Percentiles rank a stretch among this genome's conserved stretches.
These are phyloP conservation scores for Chaetothyriales sp. DNA, from an alignment of 2,329 filamentous ascomycete genomes.

Conservation along the genomic window DNA sequence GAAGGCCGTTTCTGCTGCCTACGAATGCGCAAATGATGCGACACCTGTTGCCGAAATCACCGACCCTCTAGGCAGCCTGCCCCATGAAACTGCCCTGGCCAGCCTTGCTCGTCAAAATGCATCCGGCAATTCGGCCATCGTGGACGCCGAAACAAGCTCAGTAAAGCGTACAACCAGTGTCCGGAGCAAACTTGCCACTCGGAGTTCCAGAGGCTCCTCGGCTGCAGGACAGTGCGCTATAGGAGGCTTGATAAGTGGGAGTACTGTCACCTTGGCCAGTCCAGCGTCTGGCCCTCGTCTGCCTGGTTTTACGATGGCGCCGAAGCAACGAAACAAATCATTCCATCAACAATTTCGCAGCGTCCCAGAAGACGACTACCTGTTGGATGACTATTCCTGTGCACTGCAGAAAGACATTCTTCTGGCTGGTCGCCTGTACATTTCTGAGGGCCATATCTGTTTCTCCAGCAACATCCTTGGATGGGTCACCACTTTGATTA, in stretches of 20 bases:
- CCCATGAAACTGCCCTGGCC: conserved; percentile 12
- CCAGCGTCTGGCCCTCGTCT: conserved; percentile 53
- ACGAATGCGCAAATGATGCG: conserved; percentile 32
- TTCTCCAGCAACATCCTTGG: conserved; percentile 98
- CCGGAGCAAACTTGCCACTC: conserved; percentile 46
- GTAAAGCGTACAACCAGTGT: conserved; percentile 53
- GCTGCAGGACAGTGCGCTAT: conserved; percentile 50
- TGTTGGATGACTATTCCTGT: conserved; percentile 97
- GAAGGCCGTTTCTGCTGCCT: conserved; percentile 46
- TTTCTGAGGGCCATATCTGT: conserved; percentile 93
- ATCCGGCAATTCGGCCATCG: conserved; percentile 48
- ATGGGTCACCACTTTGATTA: conserved; percentile 93
- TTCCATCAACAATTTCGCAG: conserved; percentile 91
- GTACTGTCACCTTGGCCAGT: conserved; percentile 53
- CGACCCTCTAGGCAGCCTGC: conserved; percentile 22
- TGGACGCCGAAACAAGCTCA: conserved; percentile 44
- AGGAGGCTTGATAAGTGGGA: conserved; percentile 56
- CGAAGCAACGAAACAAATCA: conserved; percentile 87
- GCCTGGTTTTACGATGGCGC: conserved; percentile 90
- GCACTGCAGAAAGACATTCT: conserved; percentile 91
- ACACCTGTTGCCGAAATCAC: conserved; percentile 23
- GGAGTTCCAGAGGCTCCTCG: conserved; percentile 72
- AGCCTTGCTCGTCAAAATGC: conserved; percentile 42
- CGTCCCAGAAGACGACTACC: conserved; percentile 91
- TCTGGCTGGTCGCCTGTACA: conserved; percentile 81